Percentiles rank a stretch among this genome's conserved stretches.
phyloP scores from a whole-genome alignment of 1,284 basidiomycete genomes.

The Cutaneotrichosporon arboriforme region DNA sequence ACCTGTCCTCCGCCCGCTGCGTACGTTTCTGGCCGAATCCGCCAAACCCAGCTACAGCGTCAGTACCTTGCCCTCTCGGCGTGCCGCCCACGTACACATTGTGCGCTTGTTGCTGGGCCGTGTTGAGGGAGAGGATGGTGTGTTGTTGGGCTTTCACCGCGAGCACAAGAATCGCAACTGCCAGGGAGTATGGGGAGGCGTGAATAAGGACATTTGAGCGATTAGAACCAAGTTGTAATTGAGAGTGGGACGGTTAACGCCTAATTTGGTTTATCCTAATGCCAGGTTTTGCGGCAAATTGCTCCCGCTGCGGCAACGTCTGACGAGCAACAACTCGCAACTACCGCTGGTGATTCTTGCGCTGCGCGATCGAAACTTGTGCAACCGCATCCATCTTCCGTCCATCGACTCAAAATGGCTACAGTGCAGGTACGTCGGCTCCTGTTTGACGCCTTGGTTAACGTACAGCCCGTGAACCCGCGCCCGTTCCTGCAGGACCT shows the following conservation, averaged over 20 bases:
- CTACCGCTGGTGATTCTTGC: no score
- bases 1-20: constrained; percentile 2
- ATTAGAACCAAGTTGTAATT: no score
- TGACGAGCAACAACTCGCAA: no score
- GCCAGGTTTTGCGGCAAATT: not conserved
- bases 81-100: not conserved
- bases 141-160: not conserved
- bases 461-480: constrained; percentile 75
- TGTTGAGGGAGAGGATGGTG: not conserved
- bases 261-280: no score
- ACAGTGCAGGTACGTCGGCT: constrained; percentile 21
- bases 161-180: no score
- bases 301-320: not conserved
- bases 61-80: not conserved
- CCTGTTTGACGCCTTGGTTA: not conserved
- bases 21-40: constrained; percentile 37
- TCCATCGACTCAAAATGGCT: constrained; percentile 26
- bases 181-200: no score
- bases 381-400: no score
- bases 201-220: no score
- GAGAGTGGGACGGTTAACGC: no score
- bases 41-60: constrained; percentile 29
- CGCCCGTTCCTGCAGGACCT: constrained; percentile 98
- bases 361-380: no score
- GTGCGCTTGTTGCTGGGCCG: not conserved